Evolutionary conservation across 768 basidiomycete genomes (phyloP).

Genomic region (Hortiboletus flavorubellus): DNA sequence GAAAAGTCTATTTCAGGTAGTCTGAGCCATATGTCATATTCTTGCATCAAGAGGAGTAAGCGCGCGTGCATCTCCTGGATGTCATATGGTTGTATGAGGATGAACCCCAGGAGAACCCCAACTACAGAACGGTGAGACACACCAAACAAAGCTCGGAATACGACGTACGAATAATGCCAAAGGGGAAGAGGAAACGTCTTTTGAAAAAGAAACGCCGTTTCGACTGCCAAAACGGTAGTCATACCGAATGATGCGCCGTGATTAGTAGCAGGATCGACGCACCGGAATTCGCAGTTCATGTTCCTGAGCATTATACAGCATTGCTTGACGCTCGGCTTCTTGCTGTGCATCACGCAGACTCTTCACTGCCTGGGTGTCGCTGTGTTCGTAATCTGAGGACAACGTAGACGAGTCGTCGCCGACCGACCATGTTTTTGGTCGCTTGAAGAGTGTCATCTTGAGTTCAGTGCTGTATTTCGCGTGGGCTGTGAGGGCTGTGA

Average conservation of each 20-base stretch:
- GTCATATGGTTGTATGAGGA: constrained; percentile 63
- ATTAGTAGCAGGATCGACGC: background rate
- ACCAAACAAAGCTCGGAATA: background rate
- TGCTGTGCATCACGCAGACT: constrained; percentile 14
- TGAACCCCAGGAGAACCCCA: constrained; percentile 60
- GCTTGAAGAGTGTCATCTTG: constrained; percentile 34
- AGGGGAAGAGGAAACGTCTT: constrained; percentile 61
- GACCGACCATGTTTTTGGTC: constrained; percentile 29
- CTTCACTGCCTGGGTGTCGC: background rate
- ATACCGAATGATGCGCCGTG: background rate
- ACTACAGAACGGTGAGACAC: constrained; percentile 39
- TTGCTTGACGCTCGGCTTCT: constrained; percentile 24
- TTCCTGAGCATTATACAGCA: constrained; percentile 23
- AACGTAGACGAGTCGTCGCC: constrained; percentile 9
- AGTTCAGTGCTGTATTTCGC: background rate
- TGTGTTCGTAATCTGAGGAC: constrained; percentile 13
- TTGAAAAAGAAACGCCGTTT: constrained; percentile 23
- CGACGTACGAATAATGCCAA: constrained; percentile 61
- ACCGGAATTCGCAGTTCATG: constrained; percentile 24
- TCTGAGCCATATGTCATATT: constrained; percentile 64
- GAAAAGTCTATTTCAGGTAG: constrained; percentile 66
- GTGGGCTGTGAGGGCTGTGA: background rate
- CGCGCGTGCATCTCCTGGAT: constrained; percentile 68
- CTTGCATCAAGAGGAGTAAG: constrained; percentile 60
- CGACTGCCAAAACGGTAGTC: constrained; percentile 10